Evolutionary conservation across 2,329 filamentous ascomycete genomes (phyloP).

Genomic region (Colletotrichum spaethianum): DNA sequence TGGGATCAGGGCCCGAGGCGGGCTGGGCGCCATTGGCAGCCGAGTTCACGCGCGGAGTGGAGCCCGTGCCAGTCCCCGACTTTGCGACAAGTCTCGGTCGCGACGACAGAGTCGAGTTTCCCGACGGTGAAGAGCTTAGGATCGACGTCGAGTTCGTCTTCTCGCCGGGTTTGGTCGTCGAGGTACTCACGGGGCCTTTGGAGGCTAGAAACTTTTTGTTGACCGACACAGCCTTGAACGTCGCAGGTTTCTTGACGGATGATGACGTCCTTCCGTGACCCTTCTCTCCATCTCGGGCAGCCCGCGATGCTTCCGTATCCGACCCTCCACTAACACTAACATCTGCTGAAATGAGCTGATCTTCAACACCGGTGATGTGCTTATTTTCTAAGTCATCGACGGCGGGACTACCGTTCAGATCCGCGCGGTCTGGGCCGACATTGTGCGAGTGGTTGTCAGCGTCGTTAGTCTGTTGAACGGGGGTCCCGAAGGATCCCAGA

Average conservation of each 20-base stretch:
- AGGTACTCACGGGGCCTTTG: slow-evolving; percentile 67
- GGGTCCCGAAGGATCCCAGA: slow-evolving; percentile 28
- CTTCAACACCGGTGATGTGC: slow-evolving; percentile 70
- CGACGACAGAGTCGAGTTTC: slow-evolving; percentile 64
- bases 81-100: slow-evolving; percentile 84
- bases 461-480: slow-evolving; percentile 49
- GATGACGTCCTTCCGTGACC: slow-evolving; percentile 72
- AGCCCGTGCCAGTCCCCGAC: slow-evolving; percentile 73
- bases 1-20: slow-evolving; percentile 76
- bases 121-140: slow-evolving; percentile 59
- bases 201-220: slow-evolving; percentile 88
- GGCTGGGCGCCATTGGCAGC: slow-evolving; percentile 71
- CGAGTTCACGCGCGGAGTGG: slow-evolving; percentile 58
- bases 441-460: slow-evolving; percentile 60
- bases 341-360: slow-evolving; percentile 73
- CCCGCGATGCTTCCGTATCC: slow-evolving; percentile 80
- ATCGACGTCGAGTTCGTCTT: slow-evolving; percentile 63
- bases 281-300: slow-evolving; percentile 70
- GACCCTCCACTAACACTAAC: slow-evolving; percentile 82
- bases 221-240: slow-evolving; percentile 88
- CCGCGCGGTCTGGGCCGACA: slow-evolving; percentile 60
- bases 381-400: slow-evolving; percentile 70
- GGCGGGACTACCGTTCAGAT: slow-evolving; percentile 64
- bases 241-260: slow-evolving; percentile 79
- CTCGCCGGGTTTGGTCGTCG: slow-evolving; percentile 65